A percentile compares a stretch with the other conserved stretches of the same genome.
Evolutionary conservation across 2,329 filamentous ascomycete species (phyloP).

Genomic region (Gremmenia infestans): DNA sequence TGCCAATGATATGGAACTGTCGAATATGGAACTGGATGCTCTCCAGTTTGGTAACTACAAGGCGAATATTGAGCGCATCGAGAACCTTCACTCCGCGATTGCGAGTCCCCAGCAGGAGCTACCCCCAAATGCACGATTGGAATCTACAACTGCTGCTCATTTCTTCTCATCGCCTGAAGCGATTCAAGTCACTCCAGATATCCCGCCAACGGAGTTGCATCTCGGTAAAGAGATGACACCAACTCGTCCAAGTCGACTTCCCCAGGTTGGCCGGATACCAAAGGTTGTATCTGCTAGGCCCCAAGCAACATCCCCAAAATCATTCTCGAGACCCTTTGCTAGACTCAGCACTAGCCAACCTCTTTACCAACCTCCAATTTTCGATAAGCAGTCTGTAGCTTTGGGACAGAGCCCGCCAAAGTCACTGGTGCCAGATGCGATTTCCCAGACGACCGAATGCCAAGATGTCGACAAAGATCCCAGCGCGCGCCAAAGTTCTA

Average conservation of each 20-base stretch:
- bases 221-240: slow-evolving; percentile 8
- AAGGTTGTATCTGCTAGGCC: slow-evolving; percentile 67
- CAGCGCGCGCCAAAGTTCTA: slow-evolving; percentile 15
- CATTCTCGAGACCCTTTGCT: slow-evolving; percentile 81
- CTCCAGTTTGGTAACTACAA: slow-evolving; percentile 28
- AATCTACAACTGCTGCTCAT: slow-evolving; percentile 6
- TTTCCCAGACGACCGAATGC: background rate
- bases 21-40: slow-evolving; percentile 27
- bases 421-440: slow-evolving; percentile 19
- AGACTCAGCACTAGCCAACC: slow-evolving; percentile 44
- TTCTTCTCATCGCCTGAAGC: slow-evolving; percentile 23
- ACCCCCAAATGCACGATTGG: background rate
- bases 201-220: slow-evolving; percentile 23
- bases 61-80: slow-evolving; percentile 21
- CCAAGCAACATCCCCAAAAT: slow-evolving; percentile 65
- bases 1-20: slow-evolving; percentile 33
- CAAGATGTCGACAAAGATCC: background rate
- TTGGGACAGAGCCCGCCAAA: slow-evolving; percentile 40
- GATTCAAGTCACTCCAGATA: slow-evolving; percentile 15
- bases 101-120: slow-evolving; percentile 1
- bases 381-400: slow-evolving; percentile 40
- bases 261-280: slow-evolving; percentile 83
- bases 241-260: slow-evolving; percentile 48
- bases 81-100: slow-evolving; percentile 13
- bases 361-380: slow-evolving; percentile 24